Evolutionary conservation across 108 stramenopile genomes (phyloP), one percentile per base, ranked within the genome.

Genomic region (Nannochloropsis gaditana): DNA sequence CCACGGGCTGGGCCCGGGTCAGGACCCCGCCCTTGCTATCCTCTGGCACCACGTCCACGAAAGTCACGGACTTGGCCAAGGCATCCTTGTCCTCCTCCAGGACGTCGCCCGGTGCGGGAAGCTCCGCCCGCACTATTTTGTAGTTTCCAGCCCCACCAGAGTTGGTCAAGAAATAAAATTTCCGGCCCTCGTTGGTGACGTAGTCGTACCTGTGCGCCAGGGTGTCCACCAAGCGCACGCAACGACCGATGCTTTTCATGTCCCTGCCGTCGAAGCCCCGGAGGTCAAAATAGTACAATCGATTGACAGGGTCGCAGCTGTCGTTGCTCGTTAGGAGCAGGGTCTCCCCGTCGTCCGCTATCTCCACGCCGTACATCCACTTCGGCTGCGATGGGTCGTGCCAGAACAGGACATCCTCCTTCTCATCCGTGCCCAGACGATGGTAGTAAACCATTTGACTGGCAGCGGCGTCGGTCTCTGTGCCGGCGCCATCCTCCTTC

Each of bases 291-390:
- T 89, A 89, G 86, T 86, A 90, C 9, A 90, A 84, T 85, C 87
- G 79, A 87, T 90, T 90, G 80, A 90, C 90, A 8, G 89, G 90
- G 84, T 90, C 90, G 87, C 90, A 90, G 45, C 81, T 84, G 84
- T 89, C 87, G 43, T 80, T 79, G 44, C 85, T 85, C 86, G 17
- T 83, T 4, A 82, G 21, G 59, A 87, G 42, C n/a, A 87, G 84
- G 11, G 83, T 84, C 41, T 84, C 43, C 80, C 84, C 73, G 43
- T 87, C 87, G 50, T 87, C 87, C 4, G 80, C 42, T 47, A 84
- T 59, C 80, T 84, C 84, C 80, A 81, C 80, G 11, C 80, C 80
- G 31, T 81, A 81, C 41, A 87, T 83, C 87, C 87, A 87, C 59
- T 84, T 87, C 45, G 82, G 44, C 44, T 87, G 50, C 47, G 79